Evolutionary conservation across 768 basidiomycete genomes (phyloP), one percentile per base, ranked within the genome.

Genomic region (Naematelia encephala): DNA sequence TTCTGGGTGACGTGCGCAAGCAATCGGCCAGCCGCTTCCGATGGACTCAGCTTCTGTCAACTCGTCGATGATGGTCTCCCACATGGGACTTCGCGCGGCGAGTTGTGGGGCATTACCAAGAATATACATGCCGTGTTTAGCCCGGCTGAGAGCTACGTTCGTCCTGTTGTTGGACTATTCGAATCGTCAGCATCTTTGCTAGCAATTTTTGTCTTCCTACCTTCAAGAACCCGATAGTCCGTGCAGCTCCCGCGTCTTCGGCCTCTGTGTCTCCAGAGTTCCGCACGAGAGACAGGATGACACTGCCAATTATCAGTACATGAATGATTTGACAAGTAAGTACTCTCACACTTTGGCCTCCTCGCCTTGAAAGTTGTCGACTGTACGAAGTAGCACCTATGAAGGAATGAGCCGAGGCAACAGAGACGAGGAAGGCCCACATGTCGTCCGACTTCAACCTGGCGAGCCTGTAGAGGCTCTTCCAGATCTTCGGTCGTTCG

Each of bases 281-380:
- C 44, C 88, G 79, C 11, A 90, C 88, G 12, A 88, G 80, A 0
- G 87, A 88, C 8, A 90, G 79, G 25, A 90, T 87, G 28, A 89
- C 82, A 53, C 64, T 61, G 21, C 22, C 10, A 42, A n/a, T 11
- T 4, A 14, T 48, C 44, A 55, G 46, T 43, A n/a, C n/a, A 28
- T 11, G 22, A 48, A 5, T 47, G 12, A 22, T 22, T 1, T 13
- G 53, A 34, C 22, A 23, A 23, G 26, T 21, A 21, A 39, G 3
- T 21, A 29, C 11, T 52, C 60, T 48, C 25, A 58, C 60, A 89
- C 82, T 79, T 86, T 67, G 2, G 70, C 75, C 52, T 77, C 75
- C 44, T 77, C 74, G 1, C 87, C 88, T 74, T 90, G 89, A 68
- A 84, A 90, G 51, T 86, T 88, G 61, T 90, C 88, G 1, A 90